Evolutionary conservation across 2,329 filamentous ascomycete species (phyloP).

Genomic region (Aspergillus alliaceus): DNA sequence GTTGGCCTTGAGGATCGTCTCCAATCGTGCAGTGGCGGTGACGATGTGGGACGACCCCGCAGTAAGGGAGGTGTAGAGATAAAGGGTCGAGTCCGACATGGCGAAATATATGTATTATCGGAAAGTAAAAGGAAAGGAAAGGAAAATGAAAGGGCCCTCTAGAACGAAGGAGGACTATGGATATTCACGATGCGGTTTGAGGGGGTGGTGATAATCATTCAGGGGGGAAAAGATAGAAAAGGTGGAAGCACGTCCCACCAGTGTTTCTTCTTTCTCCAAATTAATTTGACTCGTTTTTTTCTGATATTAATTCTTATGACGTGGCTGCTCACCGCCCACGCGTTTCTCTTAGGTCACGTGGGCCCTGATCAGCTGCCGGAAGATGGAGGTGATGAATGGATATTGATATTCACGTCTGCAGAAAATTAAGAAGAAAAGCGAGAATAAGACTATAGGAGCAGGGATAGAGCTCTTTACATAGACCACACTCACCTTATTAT

Average conservation of each 20-base stretch:
- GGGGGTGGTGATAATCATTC: not conserved
- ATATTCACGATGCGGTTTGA: not conserved
- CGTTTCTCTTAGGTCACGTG: not conserved
- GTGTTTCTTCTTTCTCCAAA: not conserved
- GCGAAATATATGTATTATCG: not conserved
- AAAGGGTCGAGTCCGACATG: constrained; percentile 64
- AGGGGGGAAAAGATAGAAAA: not conserved
- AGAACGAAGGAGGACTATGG: not conserved
- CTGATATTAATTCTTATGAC: not conserved
- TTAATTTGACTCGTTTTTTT: constrained; percentile 2
- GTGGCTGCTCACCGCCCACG: not conserved
- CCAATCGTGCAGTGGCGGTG: constrained; percentile 90
- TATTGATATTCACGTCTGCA: no score
- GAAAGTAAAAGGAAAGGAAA: no score
- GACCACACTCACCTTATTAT: not conserved
- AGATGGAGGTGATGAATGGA: no score
- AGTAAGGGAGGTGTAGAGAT: constrained; percentile 94
- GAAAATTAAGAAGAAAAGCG: not conserved
- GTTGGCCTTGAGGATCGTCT: constrained; percentile 95
- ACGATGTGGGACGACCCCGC: constrained; percentile 95
- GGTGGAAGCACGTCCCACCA: not conserved
- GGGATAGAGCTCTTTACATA: not conserved
- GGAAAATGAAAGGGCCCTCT: not conserved
- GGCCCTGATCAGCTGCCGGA: not conserved
- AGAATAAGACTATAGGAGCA: not conserved